Evolutionary conservation across 768 basidiomycete genomes (phyloP), one percentile per base, ranked within the genome.

Genomic region (Leccinum disarticulatum): DNA sequence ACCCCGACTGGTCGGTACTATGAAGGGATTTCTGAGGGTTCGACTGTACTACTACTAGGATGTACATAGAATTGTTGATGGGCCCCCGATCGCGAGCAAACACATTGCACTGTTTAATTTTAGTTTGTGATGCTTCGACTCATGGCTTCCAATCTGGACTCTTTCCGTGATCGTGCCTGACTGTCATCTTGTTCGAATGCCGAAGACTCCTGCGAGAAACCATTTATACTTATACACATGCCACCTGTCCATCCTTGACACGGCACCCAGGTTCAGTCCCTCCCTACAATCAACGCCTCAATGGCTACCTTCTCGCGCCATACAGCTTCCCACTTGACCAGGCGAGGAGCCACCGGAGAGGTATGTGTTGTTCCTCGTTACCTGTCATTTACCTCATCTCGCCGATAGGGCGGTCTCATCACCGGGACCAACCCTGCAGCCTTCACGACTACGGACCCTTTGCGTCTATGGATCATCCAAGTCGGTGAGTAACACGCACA

Each of bases 391-490:
- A n/a, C 30, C 52, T 70, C 15, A 66, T 48, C 52, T n/a, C 10
- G 25, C 9, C 10, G 0, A 17, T 51, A 92, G 87, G 90, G 89
- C 19, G 91, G 91, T 7, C 75, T 95, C 30, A 72, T 95, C 56
- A 84, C 79, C 48, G 93, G 93, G 0, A 80, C 84, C 54, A 85
- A 95, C 66, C 93, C 93, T 1, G 79, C 86, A 1, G 73, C 75
- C 3, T 85, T 87, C 73, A 87, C 89, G 59, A 63, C 79, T 1
- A 58, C 72, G 1, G 91, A 94, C 69, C 93, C 94, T 7, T 68
- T 95, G 61, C 77, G 87, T 15, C 68, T 91, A 69, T 91, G 87
- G 87, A 87, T 89, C 58, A 81, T 91, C 52, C 88, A 91, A 83
- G 80, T 90, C 52, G 87, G 91, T 89, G 61, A 61, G 84, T 70